Conservation (phyloP, 108 stramenopile species). For the Skeletonema potamos region DNA sequence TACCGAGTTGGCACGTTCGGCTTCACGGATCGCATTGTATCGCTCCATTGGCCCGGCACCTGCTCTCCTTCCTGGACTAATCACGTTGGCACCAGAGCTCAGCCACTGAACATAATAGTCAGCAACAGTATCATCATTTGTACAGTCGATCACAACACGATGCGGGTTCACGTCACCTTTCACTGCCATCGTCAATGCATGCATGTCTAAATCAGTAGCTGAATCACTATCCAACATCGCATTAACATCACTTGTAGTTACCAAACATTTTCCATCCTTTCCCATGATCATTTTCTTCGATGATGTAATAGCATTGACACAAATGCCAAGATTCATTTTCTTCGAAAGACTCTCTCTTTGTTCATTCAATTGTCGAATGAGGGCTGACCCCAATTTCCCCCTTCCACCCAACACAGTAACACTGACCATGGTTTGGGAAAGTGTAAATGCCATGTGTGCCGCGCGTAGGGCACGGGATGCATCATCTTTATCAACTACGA, state of each 20-base stretch:
- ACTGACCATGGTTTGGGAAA: slow-evolving; percentile 66
- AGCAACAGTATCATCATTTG: slow-evolving; percentile 55
- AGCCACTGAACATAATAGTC: slow-evolving; percentile 73
- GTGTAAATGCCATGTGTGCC: slow-evolving; percentile 82
- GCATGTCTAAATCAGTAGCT: slow-evolving; percentile 52
- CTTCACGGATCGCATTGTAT: slow-evolving; percentile 62
- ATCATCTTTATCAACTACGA: slow-evolving; percentile 68
- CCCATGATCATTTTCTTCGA: slow-evolving; percentile 58
- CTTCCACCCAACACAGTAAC: slow-evolving; percentile 61
- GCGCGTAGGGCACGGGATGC: slow-evolving; percentile 81
- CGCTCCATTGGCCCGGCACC: slow-evolving; percentile 58
- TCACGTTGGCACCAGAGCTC: slow-evolving; percentile 64
- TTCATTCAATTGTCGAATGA: slow-evolving; percentile 51
- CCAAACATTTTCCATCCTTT: slow-evolving; percentile 48
- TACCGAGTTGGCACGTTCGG: slow-evolving; percentile 47
- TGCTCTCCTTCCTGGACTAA: slow-evolving; percentile 69
- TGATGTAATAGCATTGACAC: slow-evolving; percentile 57
- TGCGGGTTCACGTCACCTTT: slow-evolving; percentile 77
- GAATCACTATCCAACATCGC: slow-evolving; percentile 50
- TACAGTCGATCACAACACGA: slow-evolving; percentile 81
- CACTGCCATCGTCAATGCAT: slow-evolving; percentile 52
- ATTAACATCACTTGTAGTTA: slow-evolving; percentile 37
- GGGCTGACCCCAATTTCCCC: slow-evolving; percentile 56
- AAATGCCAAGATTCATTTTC: slow-evolving; percentile 51
- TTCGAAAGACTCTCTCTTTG: slow-evolving; percentile 52